Evolutionary conservation across 2,329 filamentous ascomycete genomes (phyloP).

Genomic region (Phaeosphaeria sp.): DNA sequence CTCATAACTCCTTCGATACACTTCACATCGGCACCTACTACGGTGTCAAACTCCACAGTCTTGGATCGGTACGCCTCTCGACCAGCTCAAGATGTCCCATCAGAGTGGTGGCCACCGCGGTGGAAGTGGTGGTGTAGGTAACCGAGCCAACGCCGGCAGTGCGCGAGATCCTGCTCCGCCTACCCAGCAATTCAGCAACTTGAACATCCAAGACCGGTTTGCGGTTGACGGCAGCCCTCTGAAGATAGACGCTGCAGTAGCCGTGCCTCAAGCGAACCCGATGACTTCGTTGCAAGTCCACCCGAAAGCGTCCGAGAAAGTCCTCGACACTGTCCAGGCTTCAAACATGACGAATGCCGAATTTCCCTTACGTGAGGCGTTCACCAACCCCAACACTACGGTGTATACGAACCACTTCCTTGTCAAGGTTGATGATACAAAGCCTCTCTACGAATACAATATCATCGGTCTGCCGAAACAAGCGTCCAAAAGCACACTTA

Average conservation of each 20-base stretch:
- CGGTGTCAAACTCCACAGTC: too few relatives aligned
- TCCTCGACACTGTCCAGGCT: neutral
- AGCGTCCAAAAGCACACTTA: neutral
- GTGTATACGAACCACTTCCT: slow-evolving; percentile 13
- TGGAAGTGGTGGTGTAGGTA: neutral
- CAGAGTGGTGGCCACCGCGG: neutral
- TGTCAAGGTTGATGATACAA: slow-evolving; percentile 4
- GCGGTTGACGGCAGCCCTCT: slow-evolving; percentile 10
- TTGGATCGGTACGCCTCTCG: too few relatives aligned
- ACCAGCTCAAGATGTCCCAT: neutral
- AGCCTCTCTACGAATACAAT: slow-evolving; percentile 7
- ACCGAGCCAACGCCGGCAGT: neutral
- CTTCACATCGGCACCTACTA: too few relatives aligned
- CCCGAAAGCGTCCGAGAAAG: neutral
- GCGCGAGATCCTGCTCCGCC: neutral
- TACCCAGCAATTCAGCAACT: neutral
- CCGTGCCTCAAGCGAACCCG: neutral
- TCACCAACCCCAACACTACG: neutral
- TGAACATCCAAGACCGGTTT: neutral
- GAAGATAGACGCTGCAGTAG: neutral
- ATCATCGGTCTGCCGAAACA: slow-evolving; percentile 5
- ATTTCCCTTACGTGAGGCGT: slow-evolving; percentile 6
- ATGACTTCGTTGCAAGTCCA: neutral
- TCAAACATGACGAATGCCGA: neutral
- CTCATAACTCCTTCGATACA: too few relatives aligned